Base-by-base conservation (phyloP, 371 early-diverging fungal species). In the Lichtheimia ramosa region DNA sequence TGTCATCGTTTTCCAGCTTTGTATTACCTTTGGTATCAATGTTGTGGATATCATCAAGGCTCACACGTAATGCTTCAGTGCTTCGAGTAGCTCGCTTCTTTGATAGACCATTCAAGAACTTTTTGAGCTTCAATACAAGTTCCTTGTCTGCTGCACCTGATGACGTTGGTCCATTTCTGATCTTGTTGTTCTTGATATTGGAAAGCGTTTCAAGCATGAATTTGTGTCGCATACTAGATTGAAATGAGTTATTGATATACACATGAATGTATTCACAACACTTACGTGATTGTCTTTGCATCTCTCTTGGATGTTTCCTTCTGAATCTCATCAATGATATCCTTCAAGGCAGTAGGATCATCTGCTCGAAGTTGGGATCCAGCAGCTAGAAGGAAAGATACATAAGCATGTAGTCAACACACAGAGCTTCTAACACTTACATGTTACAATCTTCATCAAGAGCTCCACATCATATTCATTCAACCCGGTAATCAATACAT, bases 191-290 rank as follows among this genome's bases (percentile, higher is more conserved):
- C 71, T 94, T 96, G 43, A 98, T 78, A 56, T 94, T 91, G 51
- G 86, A 83, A 55, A 98, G 78, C 10, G 90, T 92, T 74, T 98
- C 98, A 43, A 97, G 75, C 95, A 98, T 91, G 70, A 96, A 98
- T 68, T 91, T 90, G 57, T 87, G 84, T 53, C 97, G 89, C 15
- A 87, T 83, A 2, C 88, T 90, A 53, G 20, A 42, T 18, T 16
- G 34, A 10, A 0, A 34, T 8, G 34, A 34, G 34, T 34, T 0
- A 34, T 0, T 34, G 34, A 34, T 34, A 34, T 34, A 34, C 10
- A 8, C 5, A 34, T 34, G 34, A 34, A 8, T 34, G 1, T 34
- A 34, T 34, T 2, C 34, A 34, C 10, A 34, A 2, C 34, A 63
- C 73, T 68, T 80, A 84, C 82, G 76, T 70, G 18, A 82, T 62